phyloP scores from a whole-genome alignment of 768 basidiomycete genomes.

The Auriscalpium vulgare region DNA sequence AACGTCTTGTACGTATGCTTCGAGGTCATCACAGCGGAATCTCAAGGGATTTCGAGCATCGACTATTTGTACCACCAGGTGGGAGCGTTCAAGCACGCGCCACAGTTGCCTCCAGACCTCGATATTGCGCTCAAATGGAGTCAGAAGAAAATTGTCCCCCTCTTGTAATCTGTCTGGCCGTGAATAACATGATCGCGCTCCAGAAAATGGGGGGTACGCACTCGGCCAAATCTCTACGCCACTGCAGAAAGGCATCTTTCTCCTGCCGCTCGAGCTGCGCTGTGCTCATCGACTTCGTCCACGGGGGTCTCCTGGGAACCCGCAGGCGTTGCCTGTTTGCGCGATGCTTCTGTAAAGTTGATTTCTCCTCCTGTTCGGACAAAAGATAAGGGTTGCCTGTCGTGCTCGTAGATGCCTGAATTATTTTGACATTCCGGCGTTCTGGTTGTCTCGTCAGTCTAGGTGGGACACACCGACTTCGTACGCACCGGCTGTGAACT shows the following conservation, averaged over 20 bases:
- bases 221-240: conserved; percentile 90
- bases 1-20: conserved; percentile 77
- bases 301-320: conserved; percentile 84
- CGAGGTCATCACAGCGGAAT: conserved; percentile 90
- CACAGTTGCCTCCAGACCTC: conserved; percentile 99
- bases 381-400: conserved; percentile 82
- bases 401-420: conserved; percentile 46
- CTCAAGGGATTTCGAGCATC: conserved; percentile 91
- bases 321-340: conserved; percentile 68
- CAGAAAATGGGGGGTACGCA: conserved; percentile 34
- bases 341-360: conserved; percentile 61
- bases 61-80: conserved; percentile 91
- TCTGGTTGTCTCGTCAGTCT: conserved; percentile 33
- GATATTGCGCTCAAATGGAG: conserved; percentile 94
- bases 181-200: not conserved
- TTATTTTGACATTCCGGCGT: conserved; percentile 72
- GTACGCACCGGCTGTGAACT: conserved; percentile 86
- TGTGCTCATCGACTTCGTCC: conserved; percentile 76
- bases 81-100: conserved; percentile 93
- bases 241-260: conserved; percentile 84
- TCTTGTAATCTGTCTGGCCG: conserved; percentile 64
- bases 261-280: conserved; percentile 83
- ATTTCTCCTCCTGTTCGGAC: conserved; percentile 72
- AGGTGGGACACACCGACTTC: not conserved
- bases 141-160: conserved; percentile 77